Evolutionary conservation across 2,329 filamentous ascomycete species (phyloP).

Genomic region (Mollisiaceae sp.): DNA sequence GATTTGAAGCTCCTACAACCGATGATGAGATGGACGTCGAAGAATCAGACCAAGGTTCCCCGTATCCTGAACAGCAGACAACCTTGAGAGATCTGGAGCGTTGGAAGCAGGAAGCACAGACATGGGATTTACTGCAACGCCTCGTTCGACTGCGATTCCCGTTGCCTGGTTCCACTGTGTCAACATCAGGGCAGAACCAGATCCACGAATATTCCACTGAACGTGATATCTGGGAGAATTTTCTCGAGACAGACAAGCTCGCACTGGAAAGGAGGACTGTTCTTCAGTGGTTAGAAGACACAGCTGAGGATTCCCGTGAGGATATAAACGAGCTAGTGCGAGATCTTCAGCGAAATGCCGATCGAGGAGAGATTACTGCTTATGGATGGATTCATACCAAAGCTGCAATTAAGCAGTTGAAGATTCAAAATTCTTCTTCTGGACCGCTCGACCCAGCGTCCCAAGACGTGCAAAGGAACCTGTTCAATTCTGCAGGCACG

Average conservation of each 20-base stretch:
- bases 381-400: conserved; percentile 94
- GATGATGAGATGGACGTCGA: conserved; percentile 47
- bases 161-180: conserved; percentile 40
- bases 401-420: conserved; percentile 86
- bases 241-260: conserved; percentile 72
- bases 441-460: background rate
- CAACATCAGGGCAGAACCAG: conserved; percentile 22
- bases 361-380: conserved; percentile 80
- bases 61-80: conserved; percentile 34
- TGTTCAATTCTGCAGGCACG: conserved; percentile 61
- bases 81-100: conserved; percentile 59
- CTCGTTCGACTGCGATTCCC: conserved; percentile 69
- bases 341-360: conserved; percentile 76
- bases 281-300: conserved; percentile 84
- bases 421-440: conserved; percentile 5
- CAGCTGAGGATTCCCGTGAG: conserved; percentile 68
- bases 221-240: conserved; percentile 71
- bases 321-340: conserved; percentile 78
- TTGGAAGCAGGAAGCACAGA: conserved; percentile 84
- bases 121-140: conserved; percentile 80
- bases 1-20: conserved; percentile 38
- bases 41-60: conserved; percentile 54
- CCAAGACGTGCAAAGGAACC: conserved; percentile 49
- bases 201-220: conserved; percentile 63
- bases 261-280: conserved; percentile 81